Evolutionary conservation across 495 filamentous ascomycete species (phyloP), one percentile per base, ranked within the genome.

Genomic region (Penicillium flavigenum): DNA sequence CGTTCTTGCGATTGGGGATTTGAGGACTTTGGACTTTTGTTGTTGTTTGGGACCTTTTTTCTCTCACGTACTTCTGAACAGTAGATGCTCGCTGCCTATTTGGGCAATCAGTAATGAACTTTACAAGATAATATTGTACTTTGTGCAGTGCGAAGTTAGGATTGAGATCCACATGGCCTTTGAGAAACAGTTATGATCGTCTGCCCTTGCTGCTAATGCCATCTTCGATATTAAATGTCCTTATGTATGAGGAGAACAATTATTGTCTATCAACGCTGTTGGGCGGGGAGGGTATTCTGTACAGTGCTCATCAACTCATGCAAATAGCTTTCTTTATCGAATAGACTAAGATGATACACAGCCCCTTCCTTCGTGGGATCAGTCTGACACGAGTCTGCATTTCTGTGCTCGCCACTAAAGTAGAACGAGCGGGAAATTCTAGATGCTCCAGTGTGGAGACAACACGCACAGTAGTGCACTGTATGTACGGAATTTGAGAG

Each of bases 181-280:
- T 32, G 17, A 48, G 11, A 20, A 24, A 9, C 12, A 44, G 59
- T 51, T 44, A 42, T 63, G 43, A 38, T 34, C 31, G n/a, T 52
- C 46, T 47, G 42, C 58, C 65, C 65, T 68, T 66, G 60, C 60
- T 47, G 64, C 5, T 20, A 29, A 17, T 14, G 34, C 38, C 20
- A n/a, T 7, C 6, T 36, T 59, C 24, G 50, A 67, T 62, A 50
- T 43, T 44, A 5, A 19, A 51, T 11, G 16, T 4, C 4, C 11
- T 22, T 16, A 62, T 64, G 58, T 58, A 51, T 12, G 27, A 12
- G 26, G 4, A 11, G 43, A 29, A 24, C 45, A 63, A 63, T 63
- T 63, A 66, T 62, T 52, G 54, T 24, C 6, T 17, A 52, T 48
- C 16, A 32, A 16, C 16, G 11, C 54, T 38, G 34, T 31, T 12